These are phyloP conservation scores for Lentinula detonsa DNA, from an alignment of 768 basidiomycete species.

Conservation along the genomic window DNA sequence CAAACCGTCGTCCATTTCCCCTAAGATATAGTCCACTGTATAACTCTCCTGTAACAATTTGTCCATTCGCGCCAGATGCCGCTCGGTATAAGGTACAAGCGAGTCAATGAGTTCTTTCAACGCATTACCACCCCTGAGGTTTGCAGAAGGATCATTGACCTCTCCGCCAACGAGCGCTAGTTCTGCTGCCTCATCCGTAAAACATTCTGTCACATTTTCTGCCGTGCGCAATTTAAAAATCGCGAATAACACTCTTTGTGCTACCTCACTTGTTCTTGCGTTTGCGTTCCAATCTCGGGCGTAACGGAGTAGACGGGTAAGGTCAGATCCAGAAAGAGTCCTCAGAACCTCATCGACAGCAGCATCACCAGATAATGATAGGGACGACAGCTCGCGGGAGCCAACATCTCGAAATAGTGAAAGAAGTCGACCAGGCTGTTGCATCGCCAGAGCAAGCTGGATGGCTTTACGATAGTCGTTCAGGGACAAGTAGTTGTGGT, in stretches of 20 bases:
- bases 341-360: constrained; percentile 81
- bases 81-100: constrained; percentile 89
- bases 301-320: constrained; percentile 76
- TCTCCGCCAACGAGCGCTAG: constrained; percentile 19
- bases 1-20: constrained; percentile 83
- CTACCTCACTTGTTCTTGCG: constrained; percentile 79
- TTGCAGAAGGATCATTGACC: constrained; percentile 14
- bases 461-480: constrained; percentile 91
- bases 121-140: constrained; percentile 23
- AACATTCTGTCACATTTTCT: constrained; percentile 68
- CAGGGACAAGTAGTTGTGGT: constrained; percentile 80
- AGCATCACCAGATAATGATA: constrained; percentile 57
- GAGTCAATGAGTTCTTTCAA: constrained; percentile 79
- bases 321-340: constrained; percentile 63
- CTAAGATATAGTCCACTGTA: constrained; percentile 83
- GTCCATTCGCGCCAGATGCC: constrained; percentile 83
- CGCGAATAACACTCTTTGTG: constrained; percentile 79
- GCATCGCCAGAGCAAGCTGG: constrained; percentile 85
- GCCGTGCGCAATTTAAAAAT: constrained; percentile 72
- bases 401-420: constrained; percentile 69
- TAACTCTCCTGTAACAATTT: constrained; percentile 92
- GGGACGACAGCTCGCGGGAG: constrained; percentile 14
- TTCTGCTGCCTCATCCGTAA: constrained; percentile 37
- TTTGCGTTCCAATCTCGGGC: constrained; percentile 94
- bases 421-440: constrained; percentile 85